Conservation (phyloP, 1,284 basidiomycete genomes). For the Pascua guehoae region DNA sequence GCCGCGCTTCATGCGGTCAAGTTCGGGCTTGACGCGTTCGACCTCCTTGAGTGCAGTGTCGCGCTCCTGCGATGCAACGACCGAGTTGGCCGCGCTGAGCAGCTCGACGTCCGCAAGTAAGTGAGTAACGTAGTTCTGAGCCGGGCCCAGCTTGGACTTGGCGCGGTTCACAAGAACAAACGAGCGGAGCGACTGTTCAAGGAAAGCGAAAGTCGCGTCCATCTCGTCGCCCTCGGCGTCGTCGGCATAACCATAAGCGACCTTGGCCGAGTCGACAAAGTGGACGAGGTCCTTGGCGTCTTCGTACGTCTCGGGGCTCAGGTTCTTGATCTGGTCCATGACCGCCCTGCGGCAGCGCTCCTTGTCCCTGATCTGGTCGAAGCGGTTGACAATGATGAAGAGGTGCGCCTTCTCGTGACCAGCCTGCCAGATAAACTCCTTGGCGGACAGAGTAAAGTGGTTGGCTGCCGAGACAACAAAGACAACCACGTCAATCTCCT, state of each 20-base stretch:
- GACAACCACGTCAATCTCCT: slow-evolving; percentile 98
- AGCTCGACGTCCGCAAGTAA: slow-evolving; percentile 84
- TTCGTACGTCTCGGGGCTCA: slow-evolving; percentile 87
- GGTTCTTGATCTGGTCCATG: slow-evolving; percentile 88
- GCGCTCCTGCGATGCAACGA: slow-evolving; percentile 78
- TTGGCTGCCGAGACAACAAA: slow-evolving; percentile 98
- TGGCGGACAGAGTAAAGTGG: slow-evolving; percentile 94
- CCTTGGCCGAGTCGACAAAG: slow-evolving; percentile 84
- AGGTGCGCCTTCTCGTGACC: slow-evolving; percentile 97
- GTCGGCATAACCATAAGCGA: slow-evolving; percentile 40
- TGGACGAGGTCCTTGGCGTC: slow-evolving; percentile 93
- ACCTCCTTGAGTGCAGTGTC: slow-evolving; percentile 70
- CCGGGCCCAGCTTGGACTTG: slow-evolving; percentile 93
- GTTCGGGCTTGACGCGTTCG: slow-evolving; percentile 68
- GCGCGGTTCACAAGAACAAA: slow-evolving; percentile 94
- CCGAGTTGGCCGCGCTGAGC: slow-evolving; percentile 78
- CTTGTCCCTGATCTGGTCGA: slow-evolving; percentile 92
- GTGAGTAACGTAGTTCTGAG: slow-evolving; percentile 87
- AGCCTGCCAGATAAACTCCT: slow-evolving; percentile 90
- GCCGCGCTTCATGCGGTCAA: slow-evolving; percentile 78
- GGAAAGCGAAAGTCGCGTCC: slow-evolving; percentile 72
- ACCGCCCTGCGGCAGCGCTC: slow-evolving; percentile 85
- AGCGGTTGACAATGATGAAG: slow-evolving; percentile 97
- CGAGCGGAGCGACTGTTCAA: slow-evolving; percentile 87
- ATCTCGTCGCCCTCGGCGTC: slow-evolving; percentile 46